phyloP scores from a whole-genome alignment of 2,329 filamentous ascomycete species.

The Westerdykella ornata region DNA sequence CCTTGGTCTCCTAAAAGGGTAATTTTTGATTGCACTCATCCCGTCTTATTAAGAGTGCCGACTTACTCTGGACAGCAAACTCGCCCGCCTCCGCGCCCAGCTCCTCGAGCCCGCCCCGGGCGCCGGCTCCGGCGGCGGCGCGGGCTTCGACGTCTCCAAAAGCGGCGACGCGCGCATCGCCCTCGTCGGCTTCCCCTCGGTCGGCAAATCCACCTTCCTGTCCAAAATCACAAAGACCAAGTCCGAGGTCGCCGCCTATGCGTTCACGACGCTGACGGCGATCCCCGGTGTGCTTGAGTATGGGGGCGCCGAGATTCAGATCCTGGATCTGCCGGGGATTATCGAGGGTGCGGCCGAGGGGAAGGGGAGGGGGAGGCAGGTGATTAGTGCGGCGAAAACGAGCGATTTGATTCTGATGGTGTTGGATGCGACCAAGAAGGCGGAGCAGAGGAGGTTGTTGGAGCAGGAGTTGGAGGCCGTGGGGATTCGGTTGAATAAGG shows the following conservation, averaged over 20 bases:
- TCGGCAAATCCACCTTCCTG: constrained; percentile 97
- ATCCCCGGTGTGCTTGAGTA: constrained; percentile 98
- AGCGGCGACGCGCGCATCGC: constrained; percentile 94
- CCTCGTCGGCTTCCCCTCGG: constrained; percentile 95
- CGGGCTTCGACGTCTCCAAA: constrained; percentile 86
- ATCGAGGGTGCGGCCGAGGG: constrained; percentile 95
- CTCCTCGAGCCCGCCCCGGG: constrained; percentile 84
- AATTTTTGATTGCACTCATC: not conserved
- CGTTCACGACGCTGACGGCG: constrained; percentile 94
- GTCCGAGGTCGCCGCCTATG: constrained; percentile 90
- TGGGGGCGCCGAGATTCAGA: constrained; percentile 94
- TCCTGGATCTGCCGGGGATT: constrained; percentile 94
- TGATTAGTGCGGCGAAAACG: constrained; percentile 96
- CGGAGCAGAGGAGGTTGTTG: constrained; percentile 81
- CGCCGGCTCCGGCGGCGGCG: constrained; percentile 66
- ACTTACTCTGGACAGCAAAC: constrained; percentile 59
- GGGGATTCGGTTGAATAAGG: constrained; percentile 84
- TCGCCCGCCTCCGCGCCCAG: constrained; percentile 88
- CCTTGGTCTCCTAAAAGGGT: constrained; percentile 96
- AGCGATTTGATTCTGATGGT: constrained; percentile 97
- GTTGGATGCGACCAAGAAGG: constrained; percentile 90
- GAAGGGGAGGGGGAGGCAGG: constrained; percentile 90
- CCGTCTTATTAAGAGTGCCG: not conserved
- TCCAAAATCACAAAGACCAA: constrained; percentile 98
- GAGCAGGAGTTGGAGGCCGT: constrained; percentile 93